Evolutionary conservation across 2,329 filamentous ascomycete species (phyloP), one percentile per base, ranked within the genome.

Genomic region (Ustilaginoidea virens): DNA sequence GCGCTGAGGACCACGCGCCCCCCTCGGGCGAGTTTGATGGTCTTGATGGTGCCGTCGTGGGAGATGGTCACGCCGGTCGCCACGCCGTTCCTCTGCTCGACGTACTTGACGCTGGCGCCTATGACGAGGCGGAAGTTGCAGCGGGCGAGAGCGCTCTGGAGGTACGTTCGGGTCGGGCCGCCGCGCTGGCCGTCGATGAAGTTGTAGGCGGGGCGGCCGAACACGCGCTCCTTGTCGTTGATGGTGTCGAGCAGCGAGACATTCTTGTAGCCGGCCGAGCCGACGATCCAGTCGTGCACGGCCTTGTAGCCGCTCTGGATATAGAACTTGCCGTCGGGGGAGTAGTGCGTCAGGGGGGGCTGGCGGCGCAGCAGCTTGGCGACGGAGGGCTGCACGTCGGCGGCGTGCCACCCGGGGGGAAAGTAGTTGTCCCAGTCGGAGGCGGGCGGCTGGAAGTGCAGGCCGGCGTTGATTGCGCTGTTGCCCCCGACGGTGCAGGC

Each of bases 391-490:
- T 52, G 37, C 37, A 70, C 57, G 33, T 68, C 63, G 2, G 40
- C 42, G 25, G 54, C 60, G 40, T 64, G 66, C 65, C 65, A 69
- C 10, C 58, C 60, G 0, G 44, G 35, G 0, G 61, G 61, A 29
- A 60, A 58, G 28, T 62, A 66, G 6, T 53, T 43, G 38, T 68
- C 60, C 51, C 59, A 68, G 36, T 69, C 64, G 2, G 58, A 60
- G 1, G 59, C 55, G 1, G 63, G 63, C 5, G 64, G 63, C 34
- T 67, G 56, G 35, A 67, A 66, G 42, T 57, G 67, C 1, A 68
- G 42, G 7, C 63, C 63, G 5, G 63, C 64, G 31, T 69, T 69
- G 44, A 69, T 63, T 7, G 64, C 62, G 26, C 58, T 63, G 32
- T 55, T 58, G 7, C 64, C 64, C 5, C 64, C 63, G 10, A 67